phyloP scores from a whole-genome alignment of 208 protist species.

The Polymyxa betae region DNA sequence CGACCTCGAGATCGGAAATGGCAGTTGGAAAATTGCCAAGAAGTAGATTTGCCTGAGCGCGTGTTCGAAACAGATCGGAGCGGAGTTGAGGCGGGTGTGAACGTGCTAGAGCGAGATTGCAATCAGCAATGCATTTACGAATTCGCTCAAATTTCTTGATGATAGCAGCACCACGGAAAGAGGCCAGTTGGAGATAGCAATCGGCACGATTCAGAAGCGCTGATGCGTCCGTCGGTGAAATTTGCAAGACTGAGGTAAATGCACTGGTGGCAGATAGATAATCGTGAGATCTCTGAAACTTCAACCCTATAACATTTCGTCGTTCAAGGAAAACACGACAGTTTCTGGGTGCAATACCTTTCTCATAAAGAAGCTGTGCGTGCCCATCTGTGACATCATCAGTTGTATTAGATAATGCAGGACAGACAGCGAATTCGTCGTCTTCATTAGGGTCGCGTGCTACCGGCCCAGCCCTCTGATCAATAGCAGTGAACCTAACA shows the following conservation, averaged over 20 bases:
- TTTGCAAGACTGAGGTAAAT: neutral
- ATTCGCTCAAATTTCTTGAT: constrained; percentile 11
- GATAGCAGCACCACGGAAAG: neutral
- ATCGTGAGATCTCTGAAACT: neutral
- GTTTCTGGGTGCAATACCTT: neutral
- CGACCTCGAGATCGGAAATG: constrained; percentile 40
- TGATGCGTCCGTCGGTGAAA: neutral
- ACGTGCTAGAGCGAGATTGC: neutral
- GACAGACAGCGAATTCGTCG: constrained; percentile 43
- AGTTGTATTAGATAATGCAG: neutral
- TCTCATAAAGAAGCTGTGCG: neutral
- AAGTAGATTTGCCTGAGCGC: neutral
- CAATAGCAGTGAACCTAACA: neutral
- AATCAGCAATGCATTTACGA: constrained; percentile 13
- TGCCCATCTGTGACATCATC: neutral
- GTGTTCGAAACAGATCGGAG: neutral
- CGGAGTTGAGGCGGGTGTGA: neutral
- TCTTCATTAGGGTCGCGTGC: constrained; percentile 41
- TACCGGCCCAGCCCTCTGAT: neutral
- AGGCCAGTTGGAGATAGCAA: constrained; percentile 37
- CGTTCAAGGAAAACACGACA: neutral
- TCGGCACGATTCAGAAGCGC: neutral
- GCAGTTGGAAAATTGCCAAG: neutral
- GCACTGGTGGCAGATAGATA: constrained; percentile 16
- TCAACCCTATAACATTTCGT: neutral